Conservation (phyloP, 2,329 filamentous ascomycete species). For the Corynespora cassiicola region DNA sequence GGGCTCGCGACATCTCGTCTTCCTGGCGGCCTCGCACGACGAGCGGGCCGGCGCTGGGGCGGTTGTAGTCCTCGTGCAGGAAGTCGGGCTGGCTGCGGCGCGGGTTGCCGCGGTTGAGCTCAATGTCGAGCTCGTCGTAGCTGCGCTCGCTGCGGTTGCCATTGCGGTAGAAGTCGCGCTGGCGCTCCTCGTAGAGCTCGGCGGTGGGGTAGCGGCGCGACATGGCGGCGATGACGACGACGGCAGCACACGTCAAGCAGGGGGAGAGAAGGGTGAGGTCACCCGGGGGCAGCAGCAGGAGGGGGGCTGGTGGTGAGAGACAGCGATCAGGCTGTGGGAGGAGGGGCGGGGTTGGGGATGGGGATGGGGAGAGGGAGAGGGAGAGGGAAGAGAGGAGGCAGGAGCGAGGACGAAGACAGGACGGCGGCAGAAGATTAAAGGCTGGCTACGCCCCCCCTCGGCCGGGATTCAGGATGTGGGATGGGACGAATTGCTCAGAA, state of each 20-base stretch:
- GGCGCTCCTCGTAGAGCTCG: constrained; percentile 57
- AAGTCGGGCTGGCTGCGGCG: constrained; percentile 56
- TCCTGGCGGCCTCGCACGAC: constrained; percentile 54
- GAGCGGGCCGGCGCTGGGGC: constrained; percentile 51
- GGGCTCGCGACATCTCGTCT: constrained; percentile 43
- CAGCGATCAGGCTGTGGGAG: constrained; percentile 9
- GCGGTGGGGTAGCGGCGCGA: constrained; percentile 54
- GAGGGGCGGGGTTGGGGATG: constrained; percentile 1
- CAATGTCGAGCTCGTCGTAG: constrained; percentile 59
- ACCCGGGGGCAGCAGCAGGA: constrained; percentile 9
- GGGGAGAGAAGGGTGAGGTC: constrained; percentile 20
- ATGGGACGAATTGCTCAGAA: no score
- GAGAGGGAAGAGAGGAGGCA: constrained; percentile 5
- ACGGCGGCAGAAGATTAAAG: constrained; percentile 5
- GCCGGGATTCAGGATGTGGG: constrained; percentile 9
- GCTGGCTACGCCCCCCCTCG: constrained; percentile 26
- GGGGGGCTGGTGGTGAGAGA: constrained; percentile 10
- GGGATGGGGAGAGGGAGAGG: constrained; percentile 5
- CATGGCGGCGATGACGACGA: constrained; percentile 41
- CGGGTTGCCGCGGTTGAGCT: constrained; percentile 50
- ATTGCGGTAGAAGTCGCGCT: constrained; percentile 57
- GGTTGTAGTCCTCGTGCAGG: constrained; percentile 57
- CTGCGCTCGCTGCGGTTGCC: constrained; percentile 48
- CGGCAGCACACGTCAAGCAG: no score
- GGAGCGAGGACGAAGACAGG: constrained; percentile 13